These are phyloP conservation scores for Dinochytrium kinnereticum DNA, from an alignment of 371 early-diverging fungal genomes.

Conservation along the genomic window DNA sequence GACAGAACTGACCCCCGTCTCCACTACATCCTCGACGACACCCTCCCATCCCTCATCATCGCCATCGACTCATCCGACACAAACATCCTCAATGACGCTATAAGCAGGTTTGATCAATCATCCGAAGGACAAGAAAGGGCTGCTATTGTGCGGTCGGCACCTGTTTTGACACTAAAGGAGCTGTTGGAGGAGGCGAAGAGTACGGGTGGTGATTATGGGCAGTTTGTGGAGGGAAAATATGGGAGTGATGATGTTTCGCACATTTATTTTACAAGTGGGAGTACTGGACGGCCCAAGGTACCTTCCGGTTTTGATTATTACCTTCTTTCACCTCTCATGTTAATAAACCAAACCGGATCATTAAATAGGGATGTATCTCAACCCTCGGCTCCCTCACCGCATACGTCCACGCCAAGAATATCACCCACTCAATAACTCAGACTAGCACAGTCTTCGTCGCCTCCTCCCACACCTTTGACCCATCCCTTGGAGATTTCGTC, in stretches of 20 bases:
- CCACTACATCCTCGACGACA: constrained; percentile 36
- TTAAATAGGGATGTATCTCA: constrained; percentile 42
- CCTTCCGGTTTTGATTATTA: background rate
- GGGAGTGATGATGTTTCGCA: constrained; percentile 26
- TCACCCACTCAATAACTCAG: constrained; percentile 20
- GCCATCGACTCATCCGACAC: background rate
- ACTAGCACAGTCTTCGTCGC: constrained; percentile 32
- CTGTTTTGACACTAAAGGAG: background rate
- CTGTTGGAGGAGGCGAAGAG: background rate
- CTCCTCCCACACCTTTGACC: constrained; percentile 45
- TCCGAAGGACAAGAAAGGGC: background rate
- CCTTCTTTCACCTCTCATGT: background rate
- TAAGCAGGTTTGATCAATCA: background rate
- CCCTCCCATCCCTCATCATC: constrained; percentile 31
- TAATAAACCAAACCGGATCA: no score
- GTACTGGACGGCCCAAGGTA: constrained; percentile 42
- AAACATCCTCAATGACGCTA: background rate
- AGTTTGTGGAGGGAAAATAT: background rate
- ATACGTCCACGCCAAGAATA: constrained; percentile 31
- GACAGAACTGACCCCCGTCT: constrained; percentile 42
- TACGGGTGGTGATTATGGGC: background rate
- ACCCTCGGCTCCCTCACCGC: constrained; percentile 31
- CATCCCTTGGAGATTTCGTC: constrained; percentile 39
- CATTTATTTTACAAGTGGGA: constrained; percentile 43
- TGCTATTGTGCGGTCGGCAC: background rate